A percentile compares a stretch with the other conserved stretches of the same genome.
These are phyloP conservation scores for Populus euphratica DNA, from an alignment of 345 rosid genomes.

Conservation along the genomic window DNA sequence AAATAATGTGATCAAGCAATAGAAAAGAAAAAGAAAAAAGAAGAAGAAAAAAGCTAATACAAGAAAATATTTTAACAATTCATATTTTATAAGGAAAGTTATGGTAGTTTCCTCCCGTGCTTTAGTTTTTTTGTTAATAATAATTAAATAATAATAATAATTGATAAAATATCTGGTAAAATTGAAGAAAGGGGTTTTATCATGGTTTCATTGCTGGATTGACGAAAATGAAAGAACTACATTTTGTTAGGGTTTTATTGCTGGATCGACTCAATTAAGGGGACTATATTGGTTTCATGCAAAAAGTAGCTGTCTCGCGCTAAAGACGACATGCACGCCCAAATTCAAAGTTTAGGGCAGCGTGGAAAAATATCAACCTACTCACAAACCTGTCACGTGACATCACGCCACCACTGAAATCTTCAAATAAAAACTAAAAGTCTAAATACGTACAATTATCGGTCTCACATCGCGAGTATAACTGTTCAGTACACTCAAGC, in stretches of 20 bases:
- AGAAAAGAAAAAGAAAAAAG: too few species aligned
- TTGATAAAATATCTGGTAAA: too few species aligned
- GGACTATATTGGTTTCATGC: not conserved
- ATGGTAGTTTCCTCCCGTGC: accelerated
- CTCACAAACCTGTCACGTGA: not conserved
- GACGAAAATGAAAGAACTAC: too few species aligned
- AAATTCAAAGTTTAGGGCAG: not conserved
- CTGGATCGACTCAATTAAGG: too few species aligned
- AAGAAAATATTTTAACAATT: too few species aligned
- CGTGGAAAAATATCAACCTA: not conserved
- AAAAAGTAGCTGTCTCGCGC: not conserved
- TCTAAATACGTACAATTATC: not conserved
- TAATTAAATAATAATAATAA: too few species aligned
- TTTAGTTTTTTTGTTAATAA: too few species aligned
- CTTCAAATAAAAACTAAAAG: not conserved
- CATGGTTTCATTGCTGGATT: too few species aligned
- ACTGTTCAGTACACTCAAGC: not conserved
- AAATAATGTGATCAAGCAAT: too few species aligned
- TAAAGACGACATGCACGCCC: not conserved
- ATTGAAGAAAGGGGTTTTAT: too few species aligned
- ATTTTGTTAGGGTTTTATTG: not conserved
- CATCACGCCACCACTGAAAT: not conserved
- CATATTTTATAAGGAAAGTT: too few species aligned
- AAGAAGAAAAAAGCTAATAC: too few species aligned
- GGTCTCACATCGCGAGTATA: not conserved